Base-by-base conservation (phyloP, 2,329 filamentous ascomycete species). In the Aureobasidium sp. region DNA sequence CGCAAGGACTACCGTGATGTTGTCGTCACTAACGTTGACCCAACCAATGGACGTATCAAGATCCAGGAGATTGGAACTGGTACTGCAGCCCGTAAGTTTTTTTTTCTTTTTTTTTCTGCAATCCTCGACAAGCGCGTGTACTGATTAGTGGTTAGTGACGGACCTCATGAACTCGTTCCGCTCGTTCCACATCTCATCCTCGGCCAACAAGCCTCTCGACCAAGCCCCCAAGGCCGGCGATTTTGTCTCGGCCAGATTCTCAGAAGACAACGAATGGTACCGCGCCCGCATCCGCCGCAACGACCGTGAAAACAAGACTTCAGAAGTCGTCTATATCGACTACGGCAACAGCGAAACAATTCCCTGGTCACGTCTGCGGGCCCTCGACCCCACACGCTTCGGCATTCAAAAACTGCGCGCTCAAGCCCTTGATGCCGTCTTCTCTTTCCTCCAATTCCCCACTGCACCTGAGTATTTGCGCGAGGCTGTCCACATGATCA, bases 1-100 rank as follows among this genome's bases (percentile, higher is more conserved):
- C 85, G 86, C 73, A 89, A 85, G 69, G 91, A 98, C 69, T 98
- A 97, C 76, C 88, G 90, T 56, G 90, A 97, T 65, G 86, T 97
- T 32, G 80, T 94, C 57, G 82, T 98, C 62, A 97, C 93, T 47
- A 86, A 95, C 70, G 83, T 97, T 62, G 90, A 95, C 62, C 72
- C 73, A 3, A 74, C 82, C 22, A 85, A 81, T 57, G 89, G 86
- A 53, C 87, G 81, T 66, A 75, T 98, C 58, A 97, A 96, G 78
- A 75, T 98, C 54, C 93, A 98, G 68, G 82, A 95, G 65, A 82
- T 97, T 59, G 90, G 91, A 59, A 80, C 85, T 59, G 89, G 90
- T 60, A 96, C 91, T 11, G 81, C 85, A 14, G 85, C 88, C 21
- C 79, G 45, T 50, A 39, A 50, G 45, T 45, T 10, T 7, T 16